phyloP scores from a whole-genome alignment of 495 filamentous ascomycete genomes.

The Hyaloscypha variabilis region DNA sequence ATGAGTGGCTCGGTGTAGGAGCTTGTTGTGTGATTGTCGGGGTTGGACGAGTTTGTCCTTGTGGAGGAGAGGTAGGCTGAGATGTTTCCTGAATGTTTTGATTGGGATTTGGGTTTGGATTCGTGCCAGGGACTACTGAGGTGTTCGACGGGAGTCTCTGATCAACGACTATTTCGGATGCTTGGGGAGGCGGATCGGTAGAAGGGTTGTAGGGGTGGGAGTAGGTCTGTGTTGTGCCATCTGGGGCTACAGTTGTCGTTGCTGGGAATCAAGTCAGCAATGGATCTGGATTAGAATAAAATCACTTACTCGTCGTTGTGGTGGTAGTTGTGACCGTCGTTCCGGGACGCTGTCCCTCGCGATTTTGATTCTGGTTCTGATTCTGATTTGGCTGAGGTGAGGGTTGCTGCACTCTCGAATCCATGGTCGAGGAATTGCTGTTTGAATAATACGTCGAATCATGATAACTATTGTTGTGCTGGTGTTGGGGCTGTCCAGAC shows the following conservation, averaged over 20 bases:
- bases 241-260: constrained; percentile 26
- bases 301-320: constrained; percentile 23
- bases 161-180: constrained; percentile 14
- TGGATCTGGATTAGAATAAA: neutral
- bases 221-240: constrained; percentile 24
- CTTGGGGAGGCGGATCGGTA: constrained; percentile 25
- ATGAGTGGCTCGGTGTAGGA: constrained; percentile 1
- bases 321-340: constrained; percentile 27
- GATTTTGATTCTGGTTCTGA: constrained; percentile 15
- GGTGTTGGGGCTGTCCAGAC: neutral
- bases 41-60: neutral
- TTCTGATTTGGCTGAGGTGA: constrained; percentile 14
- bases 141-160: constrained; percentile 7
- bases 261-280: constrained; percentile 16
- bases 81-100: neutral
- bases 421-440: constrained; percentile 17
- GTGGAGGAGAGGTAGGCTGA: neutral
- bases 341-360: constrained; percentile 13
- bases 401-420: constrained; percentile 7
- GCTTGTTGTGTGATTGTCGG: constrained; percentile 11
- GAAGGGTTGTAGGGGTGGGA: constrained; percentile 26
- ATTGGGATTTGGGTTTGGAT: neutral
- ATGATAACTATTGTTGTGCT: constrained; percentile 23
- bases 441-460: constrained; percentile 26
- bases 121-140: neutral